phyloP scores from a whole-genome alignment of 805 yeast genomes.

The Myxozyma neotropica region DNA sequence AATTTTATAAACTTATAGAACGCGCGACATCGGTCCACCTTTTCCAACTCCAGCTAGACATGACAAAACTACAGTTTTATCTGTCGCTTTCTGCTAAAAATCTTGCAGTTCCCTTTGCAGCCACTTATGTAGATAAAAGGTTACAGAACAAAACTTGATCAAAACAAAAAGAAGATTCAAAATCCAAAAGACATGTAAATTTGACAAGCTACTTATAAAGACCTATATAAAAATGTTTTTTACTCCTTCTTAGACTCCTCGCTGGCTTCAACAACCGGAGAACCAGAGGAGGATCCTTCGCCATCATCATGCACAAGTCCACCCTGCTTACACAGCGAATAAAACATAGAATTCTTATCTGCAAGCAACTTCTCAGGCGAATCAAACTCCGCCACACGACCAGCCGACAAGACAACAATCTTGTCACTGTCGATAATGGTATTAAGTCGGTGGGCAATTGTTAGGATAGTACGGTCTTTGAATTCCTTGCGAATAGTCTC shows the following conservation, averaged over 20 bases:
- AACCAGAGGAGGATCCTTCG: neutral
- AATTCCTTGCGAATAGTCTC: conserved; percentile 76
- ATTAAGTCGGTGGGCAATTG: conserved; percentile 87
- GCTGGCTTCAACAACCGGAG: neutral
- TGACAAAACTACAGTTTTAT: no score
- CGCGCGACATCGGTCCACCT: no score
- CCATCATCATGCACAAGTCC: conserved; percentile 48
- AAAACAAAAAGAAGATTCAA: no score
- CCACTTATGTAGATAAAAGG: no score
- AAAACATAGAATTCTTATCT: conserved; percentile 69
- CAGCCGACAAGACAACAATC: conserved; percentile 73
- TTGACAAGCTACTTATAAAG: no score
- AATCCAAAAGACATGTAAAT: no score
- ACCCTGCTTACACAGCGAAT: conserved; percentile 78
- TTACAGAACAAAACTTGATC: no score
- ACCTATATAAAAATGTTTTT: no score
- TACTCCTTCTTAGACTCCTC: conserved; percentile 13
- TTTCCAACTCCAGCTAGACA: no score
- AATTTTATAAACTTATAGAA: no score
- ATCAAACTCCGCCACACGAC: conserved; percentile 77
- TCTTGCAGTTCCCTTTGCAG: no score
- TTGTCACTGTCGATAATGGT: conserved; percentile 84
- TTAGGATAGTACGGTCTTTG: conserved; percentile 73
- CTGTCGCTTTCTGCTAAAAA: no score
- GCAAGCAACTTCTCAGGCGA: conserved; percentile 67